Evolutionary conservation across 2,329 filamentous ascomycete species (phyloP).

Genomic region (Nemania diffusa): DNA sequence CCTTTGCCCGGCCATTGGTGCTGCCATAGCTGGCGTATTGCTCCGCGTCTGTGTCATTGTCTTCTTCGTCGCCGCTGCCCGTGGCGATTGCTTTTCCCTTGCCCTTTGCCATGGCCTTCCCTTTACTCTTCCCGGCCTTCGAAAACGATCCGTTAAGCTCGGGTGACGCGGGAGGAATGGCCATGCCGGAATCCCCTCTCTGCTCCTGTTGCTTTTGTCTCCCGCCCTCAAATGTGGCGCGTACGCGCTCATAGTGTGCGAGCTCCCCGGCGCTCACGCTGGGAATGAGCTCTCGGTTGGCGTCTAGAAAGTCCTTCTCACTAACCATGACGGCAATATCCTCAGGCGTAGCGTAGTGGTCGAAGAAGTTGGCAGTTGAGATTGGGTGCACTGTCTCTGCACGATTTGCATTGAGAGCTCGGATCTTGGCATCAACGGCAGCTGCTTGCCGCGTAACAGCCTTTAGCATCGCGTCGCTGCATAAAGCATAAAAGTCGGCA

Average conservation of each 20-base stretch:
- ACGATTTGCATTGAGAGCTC: conserved; percentile 68
- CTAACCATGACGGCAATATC: conserved; percentile 89
- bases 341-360: conserved; percentile 83
- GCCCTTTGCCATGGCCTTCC: conserved; percentile 53
- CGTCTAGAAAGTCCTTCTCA: conserved; percentile 86
- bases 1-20: conserved; percentile 54
- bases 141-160: conserved; percentile 31
- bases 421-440: conserved; percentile 84
- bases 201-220: conserved; percentile 59
- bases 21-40: conserved; percentile 43
- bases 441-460: conserved; percentile 92
- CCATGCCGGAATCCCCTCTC: conserved; percentile 41
- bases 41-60: conserved; percentile 47
- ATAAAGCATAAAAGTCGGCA: conserved; percentile 95
- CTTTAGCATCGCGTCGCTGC: conserved; percentile 98
- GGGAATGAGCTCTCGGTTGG: conserved; percentile 87
- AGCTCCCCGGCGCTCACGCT: conserved; percentile 93
- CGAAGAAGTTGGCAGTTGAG: conserved; percentile 94
- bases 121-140: conserved; percentile 46
- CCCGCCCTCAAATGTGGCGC: conserved; percentile 81
- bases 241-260: conserved; percentile 87
- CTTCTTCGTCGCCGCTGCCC: conserved; percentile 49
- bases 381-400: conserved; percentile 61
- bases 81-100: conserved; percentile 52
- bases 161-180: conserved; percentile 31